phyloP scores from a whole-genome alignment of 2,329 filamentous ascomycete species.

The Fusarium dlaminii region DNA sequence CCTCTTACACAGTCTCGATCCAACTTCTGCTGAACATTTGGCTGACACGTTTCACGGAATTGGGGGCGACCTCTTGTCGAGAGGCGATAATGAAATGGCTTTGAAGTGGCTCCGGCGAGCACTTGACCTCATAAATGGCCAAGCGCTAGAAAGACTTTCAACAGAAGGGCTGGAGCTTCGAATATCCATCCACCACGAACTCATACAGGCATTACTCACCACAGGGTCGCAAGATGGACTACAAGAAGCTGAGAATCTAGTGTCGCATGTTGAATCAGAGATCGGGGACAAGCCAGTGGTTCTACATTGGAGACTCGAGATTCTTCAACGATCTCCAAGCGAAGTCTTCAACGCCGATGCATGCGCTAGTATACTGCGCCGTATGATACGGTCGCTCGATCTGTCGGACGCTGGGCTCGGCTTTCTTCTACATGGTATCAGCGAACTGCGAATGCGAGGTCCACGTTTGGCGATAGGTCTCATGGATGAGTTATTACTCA shows the following conservation, averaged over 20 bases:
- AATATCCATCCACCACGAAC: conserved; percentile 71
- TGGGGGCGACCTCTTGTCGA: conserved; percentile 66
- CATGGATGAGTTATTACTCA: conserved; percentile 71
- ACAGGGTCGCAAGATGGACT: conserved; percentile 55
- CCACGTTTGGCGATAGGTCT: conserved; percentile 59
- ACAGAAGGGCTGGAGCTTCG: conserved; percentile 70
- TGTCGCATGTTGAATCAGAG: conserved; percentile 70
- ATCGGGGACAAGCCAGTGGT: conserved; percentile 73
- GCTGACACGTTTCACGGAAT: conserved; percentile 78
- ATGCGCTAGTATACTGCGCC: conserved; percentile 64
- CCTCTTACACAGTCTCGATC: conserved; percentile 53
- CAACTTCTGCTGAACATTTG: conserved; percentile 66
- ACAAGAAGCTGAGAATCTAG: conserved; percentile 63
- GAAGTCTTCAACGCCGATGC: conserved; percentile 59
- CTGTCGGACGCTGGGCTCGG: conserved; percentile 72
- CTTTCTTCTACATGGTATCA: conserved; percentile 72
- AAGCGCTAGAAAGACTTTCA: conserved; percentile 65
- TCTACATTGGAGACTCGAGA: conserved; percentile 73
- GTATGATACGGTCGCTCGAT: conserved; percentile 69
- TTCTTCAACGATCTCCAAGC: conserved; percentile 61
- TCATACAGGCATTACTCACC: conserved; percentile 65
- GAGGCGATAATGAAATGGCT: conserved; percentile 64
- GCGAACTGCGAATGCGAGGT: conserved; percentile 67
- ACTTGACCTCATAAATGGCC: conserved; percentile 64
- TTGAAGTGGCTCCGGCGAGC: conserved; percentile 79